A percentile compares a stretch with the other conserved stretches of the same genome.
Conservation (phyloP, 441 rosid genomes). For the Metrosideros polymorpha region DNA sequence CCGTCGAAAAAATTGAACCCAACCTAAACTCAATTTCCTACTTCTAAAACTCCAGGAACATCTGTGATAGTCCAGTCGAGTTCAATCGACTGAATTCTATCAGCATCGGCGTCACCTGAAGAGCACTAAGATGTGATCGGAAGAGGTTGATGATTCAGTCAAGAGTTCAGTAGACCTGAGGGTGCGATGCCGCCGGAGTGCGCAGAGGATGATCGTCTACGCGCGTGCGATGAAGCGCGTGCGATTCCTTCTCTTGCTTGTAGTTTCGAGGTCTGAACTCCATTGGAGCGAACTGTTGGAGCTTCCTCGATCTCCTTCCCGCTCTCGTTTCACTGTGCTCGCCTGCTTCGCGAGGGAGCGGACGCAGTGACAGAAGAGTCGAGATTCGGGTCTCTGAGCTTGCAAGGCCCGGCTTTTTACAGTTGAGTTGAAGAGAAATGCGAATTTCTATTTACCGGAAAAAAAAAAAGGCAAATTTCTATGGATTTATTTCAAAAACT, state of each 20-base stretch:
- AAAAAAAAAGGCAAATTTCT: not conserved
- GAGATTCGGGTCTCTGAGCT: not conserved
- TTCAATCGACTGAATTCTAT: not conserved
- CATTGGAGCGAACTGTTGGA: not conserved
- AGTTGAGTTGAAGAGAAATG: not conserved
- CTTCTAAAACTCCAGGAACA: not conserved
- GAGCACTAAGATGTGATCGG: not conserved
- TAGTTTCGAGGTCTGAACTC: constrained; percentile 67
- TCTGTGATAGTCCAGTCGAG: not conserved
- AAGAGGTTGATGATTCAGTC: not conserved
- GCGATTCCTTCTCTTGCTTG: constrained; percentile 27
- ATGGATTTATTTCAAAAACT: not conserved
- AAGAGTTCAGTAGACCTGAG: constrained; percentile 25
- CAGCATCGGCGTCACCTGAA: not conserved
- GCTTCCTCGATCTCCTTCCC: not conserved
- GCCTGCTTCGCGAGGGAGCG: not conserved
- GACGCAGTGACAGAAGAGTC: not conserved
- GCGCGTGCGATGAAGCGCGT: constrained; percentile 41
- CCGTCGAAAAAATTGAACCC: not conserved
- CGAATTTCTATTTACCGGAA: not conserved
- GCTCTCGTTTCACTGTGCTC: not conserved
- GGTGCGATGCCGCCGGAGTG: constrained; percentile 19
- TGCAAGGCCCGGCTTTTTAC: not conserved
- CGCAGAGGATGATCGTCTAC: constrained; percentile 57
- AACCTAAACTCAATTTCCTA: not conserved